These are phyloP conservation scores for Boletellus emodensis DNA, from an alignment of 768 basidiomycete genomes.

Conservation along the genomic window DNA sequence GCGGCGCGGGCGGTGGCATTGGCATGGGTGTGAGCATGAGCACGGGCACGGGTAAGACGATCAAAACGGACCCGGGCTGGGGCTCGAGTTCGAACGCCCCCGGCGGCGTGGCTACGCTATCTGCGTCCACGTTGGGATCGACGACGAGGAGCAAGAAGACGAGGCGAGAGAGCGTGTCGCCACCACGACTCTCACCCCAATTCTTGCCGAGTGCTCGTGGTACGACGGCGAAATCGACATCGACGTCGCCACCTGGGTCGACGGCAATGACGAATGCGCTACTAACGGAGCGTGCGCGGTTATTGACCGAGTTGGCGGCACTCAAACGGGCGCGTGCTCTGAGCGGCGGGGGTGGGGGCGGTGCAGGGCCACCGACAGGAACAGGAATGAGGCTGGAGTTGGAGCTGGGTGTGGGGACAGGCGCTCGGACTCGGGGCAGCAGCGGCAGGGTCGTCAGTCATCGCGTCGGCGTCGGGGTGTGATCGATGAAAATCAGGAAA, in stretches of 20 bases:
- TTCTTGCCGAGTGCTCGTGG: background rate
- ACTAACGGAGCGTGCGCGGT: conserved; percentile 52
- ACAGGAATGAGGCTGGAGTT: background rate
- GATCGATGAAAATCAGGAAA: background rate
- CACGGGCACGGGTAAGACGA: too few relatives aligned
- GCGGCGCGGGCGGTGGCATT: too few relatives aligned
- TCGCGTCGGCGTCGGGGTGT: conserved; percentile 12
- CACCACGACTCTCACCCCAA: too few relatives aligned
- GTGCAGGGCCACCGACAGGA: background rate
- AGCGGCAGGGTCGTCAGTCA: background rate
- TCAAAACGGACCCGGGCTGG: too few relatives aligned
- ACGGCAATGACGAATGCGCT: conserved; percentile 45
- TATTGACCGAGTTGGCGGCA: conserved; percentile 52
- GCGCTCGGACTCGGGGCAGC: background rate
- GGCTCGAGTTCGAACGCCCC: too few relatives aligned
- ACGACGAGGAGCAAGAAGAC: background rate
- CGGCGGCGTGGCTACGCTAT: background rate
- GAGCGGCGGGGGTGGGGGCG: conserved; percentile 1
- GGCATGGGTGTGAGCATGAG: too few relatives aligned
- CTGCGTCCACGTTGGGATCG: background rate
- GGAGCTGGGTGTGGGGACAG: background rate
- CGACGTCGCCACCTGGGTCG: conserved; percentile 20
- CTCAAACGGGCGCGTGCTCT: conserved; percentile 30
- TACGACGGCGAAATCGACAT: background rate
- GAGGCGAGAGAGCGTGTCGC: too few relatives aligned